Evolutionary conservation across 2,329 filamentous ascomycete species (phyloP).

Genomic region (Cryphonectria radicalis): DNA sequence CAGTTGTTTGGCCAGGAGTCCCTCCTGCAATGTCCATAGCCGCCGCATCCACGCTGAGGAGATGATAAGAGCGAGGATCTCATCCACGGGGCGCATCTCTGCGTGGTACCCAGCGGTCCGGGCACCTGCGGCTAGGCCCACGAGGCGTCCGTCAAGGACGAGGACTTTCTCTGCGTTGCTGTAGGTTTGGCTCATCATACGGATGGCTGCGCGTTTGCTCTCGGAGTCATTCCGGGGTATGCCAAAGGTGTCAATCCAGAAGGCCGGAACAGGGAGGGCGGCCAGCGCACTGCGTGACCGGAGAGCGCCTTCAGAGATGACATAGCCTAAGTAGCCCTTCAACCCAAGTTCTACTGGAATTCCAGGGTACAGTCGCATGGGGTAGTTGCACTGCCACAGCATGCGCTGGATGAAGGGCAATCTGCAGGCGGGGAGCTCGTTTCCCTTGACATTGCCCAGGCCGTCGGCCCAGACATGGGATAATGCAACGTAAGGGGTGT

Average conservation of each 20-base stretch:
- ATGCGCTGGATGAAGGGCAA: slow-evolving; percentile 1
- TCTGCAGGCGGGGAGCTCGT: slow-evolving; percentile 10
- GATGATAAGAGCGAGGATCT: neutral
- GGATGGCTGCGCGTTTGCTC: no score
- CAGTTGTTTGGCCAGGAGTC: slow-evolving; percentile 7
- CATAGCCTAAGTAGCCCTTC: no score
- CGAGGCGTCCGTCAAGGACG: slow-evolving; percentile 8
- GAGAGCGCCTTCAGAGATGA: no score
- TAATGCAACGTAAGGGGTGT: slow-evolving; percentile 1
- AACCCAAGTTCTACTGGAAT: no score
- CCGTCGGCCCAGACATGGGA: slow-evolving; percentile 16
- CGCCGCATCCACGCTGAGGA: slow-evolving; percentile 11
- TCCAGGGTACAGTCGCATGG: no score
- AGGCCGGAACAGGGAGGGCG: no score
- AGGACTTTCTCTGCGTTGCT: slow-evolving; percentile 7
- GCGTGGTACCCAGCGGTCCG: neutral
- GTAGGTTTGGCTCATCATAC: neutral
- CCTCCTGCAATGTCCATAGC: slow-evolving; percentile 15
- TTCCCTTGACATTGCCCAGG: slow-evolving; percentile 7
- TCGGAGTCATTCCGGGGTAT: no score
- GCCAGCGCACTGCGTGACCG: no score
- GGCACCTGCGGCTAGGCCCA: slow-evolving; percentile 6
- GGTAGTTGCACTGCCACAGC: no score
- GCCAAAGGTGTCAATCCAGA: no score
- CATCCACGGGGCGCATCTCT: slow-evolving; percentile 6